phyloP scores from a whole-genome alignment of 768 basidiomycete genomes.

The Paxillus ammoniavirescens region DNA sequence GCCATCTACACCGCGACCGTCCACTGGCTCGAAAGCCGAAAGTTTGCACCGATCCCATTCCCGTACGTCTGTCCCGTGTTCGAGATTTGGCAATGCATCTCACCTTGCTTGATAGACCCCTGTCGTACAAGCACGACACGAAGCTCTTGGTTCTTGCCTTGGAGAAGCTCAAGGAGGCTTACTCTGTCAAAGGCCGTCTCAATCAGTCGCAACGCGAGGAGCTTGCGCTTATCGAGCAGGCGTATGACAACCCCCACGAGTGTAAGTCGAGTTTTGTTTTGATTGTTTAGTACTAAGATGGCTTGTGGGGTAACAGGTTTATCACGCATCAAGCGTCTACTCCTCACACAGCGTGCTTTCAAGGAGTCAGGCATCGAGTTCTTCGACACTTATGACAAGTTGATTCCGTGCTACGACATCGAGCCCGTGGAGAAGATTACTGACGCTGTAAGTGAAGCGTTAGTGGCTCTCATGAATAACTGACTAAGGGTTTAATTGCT shows the following conservation, averaged over 20 bases:
- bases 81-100: neutral
- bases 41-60: slow-evolving; percentile 99
- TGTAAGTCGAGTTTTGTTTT: slow-evolving; percentile 44
- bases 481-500: slow-evolving; percentile 13
- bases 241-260: slow-evolving; percentile 99
- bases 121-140: slow-evolving; percentile 99
- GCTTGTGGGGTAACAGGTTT: slow-evolving; percentile 47
- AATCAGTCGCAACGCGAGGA: slow-evolving; percentile 99
- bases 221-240: slow-evolving; percentile 96
- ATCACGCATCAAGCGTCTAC: slow-evolving; percentile 95
- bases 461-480: neutral
- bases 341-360: slow-evolving; percentile 97
- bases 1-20: slow-evolving; percentile 98
- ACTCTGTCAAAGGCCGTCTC: slow-evolving; percentile 94
- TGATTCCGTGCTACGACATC: slow-evolving; percentile 98
- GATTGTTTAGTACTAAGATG: neutral
- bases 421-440: slow-evolving; percentile 99
- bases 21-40: slow-evolving; percentile 97
- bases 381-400: slow-evolving; percentile 96
- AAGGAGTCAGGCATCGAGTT: slow-evolving; percentile 98
- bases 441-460: slow-evolving; percentile 67
- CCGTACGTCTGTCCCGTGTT: slow-evolving; percentile 50
- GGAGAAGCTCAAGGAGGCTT: slow-evolving; percentile 98
- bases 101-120: slow-evolving; percentile 49
- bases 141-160: slow-evolving; percentile 94